Base-by-base conservation (phyloP, 140 eudicot species). In the Flaveria floridana region DNA sequence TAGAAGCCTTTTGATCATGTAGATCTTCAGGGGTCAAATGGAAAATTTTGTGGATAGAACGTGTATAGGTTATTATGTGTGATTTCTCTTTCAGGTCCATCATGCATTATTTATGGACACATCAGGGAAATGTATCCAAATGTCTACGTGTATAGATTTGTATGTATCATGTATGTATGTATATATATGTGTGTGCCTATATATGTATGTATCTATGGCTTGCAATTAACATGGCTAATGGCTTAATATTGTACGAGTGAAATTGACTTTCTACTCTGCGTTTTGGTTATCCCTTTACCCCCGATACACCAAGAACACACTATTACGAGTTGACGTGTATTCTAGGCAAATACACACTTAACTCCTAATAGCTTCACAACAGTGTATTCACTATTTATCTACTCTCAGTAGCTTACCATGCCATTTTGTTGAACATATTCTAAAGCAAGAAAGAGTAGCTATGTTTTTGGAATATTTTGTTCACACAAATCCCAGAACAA, bases 11-110 rank as follows among this genome's bases (percentile, higher is more conserved):
- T 51, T 70, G 48, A 70, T 53, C 28, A 26, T 70, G 26, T 51
- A 37, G 26, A 65, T 5, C 70, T n/a, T n/a, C 18, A 65, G 70
- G 70, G 46, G 44, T 71, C 62, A 71, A 70, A 71, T 71, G 65
- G 76, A 15, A 71, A 51, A 6, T 50, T 71, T 12, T 71, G 65
- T 71, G 75, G 50, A 70, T 70, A 72, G 9, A 61, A 42, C 61
- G 47, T 44, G 18, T 12, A 59, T 21, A 26, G 19, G 78, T 59
- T 42, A 61, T 74, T 74, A 61, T 25, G 61, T 73, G 78, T 61
- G 28, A 34, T 46, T 25, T 73, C 26, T 41, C 7, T 39, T 73
- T 18, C n/a, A 44, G 72, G 71, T 42, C n/a, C 25, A n/a, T 72
- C 25, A 57, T 63, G 4, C 37, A 2, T 64, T 34, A 30, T 37